Evolutionary conservation across 192 early-diverging fungal genomes (phyloP), one percentile per base, ranked within the genome.

Genomic region (Backusella australiensis): DNA sequence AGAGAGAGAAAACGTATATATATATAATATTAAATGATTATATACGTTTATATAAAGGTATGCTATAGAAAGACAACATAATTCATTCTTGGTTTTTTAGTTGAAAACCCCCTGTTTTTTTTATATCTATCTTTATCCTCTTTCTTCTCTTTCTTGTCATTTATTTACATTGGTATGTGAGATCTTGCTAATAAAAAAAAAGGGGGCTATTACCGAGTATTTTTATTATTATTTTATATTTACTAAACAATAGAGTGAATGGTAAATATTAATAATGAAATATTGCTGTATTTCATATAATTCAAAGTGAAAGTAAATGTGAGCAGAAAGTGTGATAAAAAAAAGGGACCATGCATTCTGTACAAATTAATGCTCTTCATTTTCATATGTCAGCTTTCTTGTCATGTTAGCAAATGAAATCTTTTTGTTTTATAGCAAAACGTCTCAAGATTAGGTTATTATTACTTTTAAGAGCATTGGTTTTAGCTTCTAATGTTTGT

Each of bases 31-130:
- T 29, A 29, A 56, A 11, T 4, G 56, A 14, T 63, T 63, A 29
- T 63, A 29, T 63, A 63, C 6, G n/a, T 63, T 63, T 63, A 63
- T 14, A 63, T 63, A 63, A 26, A 23, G 21, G 56, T 63, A 63
- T 63, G 56, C 29, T 63, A 12, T 63, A 63, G 21, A 63, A 63
- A 63, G 56, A 63, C 56, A 63, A 63, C 56, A 63, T 63, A 29
- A 63, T 63, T 63, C 56, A 63, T 63, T 63, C 56, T 63, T 63
- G 56, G 56, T 11, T 29, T 63, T 63, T 63, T 63, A 63, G 56
- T 63, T 29, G 21, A 29, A 63, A 29, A 63, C 2, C 56, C 56
- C 56, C 56, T 29, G 21, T 9, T 56, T 56, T 53, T 53, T 26
- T 26, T 59, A 7, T 26, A 9, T 59, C 21, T 59, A 23, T 63